Evolutionary conservation across 805 yeast species (phyloP).

Genomic region (Starmerella vaccinii): DNA sequence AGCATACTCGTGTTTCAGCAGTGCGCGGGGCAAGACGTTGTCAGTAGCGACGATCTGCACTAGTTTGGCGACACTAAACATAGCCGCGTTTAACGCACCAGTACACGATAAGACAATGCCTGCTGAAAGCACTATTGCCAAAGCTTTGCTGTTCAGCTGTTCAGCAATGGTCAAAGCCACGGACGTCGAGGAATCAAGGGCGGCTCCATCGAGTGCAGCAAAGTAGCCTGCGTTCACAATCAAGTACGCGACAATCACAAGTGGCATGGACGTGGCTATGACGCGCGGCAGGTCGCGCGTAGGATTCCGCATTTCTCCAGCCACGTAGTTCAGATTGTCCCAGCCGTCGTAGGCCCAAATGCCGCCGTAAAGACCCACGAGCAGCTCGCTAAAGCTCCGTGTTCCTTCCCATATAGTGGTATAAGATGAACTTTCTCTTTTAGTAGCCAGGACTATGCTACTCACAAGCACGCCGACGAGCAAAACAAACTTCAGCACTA

Average conservation of each 20-base stretch:
- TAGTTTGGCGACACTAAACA: slow-evolving; percentile 32
- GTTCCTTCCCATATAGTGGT: slow-evolving; percentile 34
- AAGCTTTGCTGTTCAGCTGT: slow-evolving; percentile 25
- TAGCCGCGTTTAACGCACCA: slow-evolving; percentile 36
- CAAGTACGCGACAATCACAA: slow-evolving; percentile 32
- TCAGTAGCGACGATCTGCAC: slow-evolving; percentile 33
- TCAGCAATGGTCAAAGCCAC: slow-evolving; percentile 32
- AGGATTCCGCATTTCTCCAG: slow-evolving; percentile 35
- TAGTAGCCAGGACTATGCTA: slow-evolving; percentile 34
- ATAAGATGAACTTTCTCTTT: slow-evolving; percentile 36
- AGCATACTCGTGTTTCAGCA: slow-evolving; percentile 25
- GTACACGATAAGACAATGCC: slow-evolving; percentile 34
- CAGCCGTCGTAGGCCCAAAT: slow-evolving; percentile 40
- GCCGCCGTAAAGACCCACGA: slow-evolving; percentile 35
- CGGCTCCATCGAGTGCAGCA: slow-evolving; percentile 67
- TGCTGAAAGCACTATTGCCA: slow-evolving; percentile 29
- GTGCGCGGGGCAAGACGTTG: slow-evolving; percentile 28
- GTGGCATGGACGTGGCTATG: slow-evolving; percentile 35
- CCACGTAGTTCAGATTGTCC: slow-evolving; percentile 37
- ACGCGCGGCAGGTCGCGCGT: slow-evolving; percentile 33
- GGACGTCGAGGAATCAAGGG: slow-evolving; percentile 30
- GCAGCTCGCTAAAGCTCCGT: slow-evolving; percentile 27
- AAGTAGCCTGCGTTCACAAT: slow-evolving; percentile 35
- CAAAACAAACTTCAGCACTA: slow-evolving; percentile 32
- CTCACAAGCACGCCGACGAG: slow-evolving; percentile 24